phyloP scores from a whole-genome alignment of 2,329 filamentous ascomycete species.

The Anisogramma anomala region DNA sequence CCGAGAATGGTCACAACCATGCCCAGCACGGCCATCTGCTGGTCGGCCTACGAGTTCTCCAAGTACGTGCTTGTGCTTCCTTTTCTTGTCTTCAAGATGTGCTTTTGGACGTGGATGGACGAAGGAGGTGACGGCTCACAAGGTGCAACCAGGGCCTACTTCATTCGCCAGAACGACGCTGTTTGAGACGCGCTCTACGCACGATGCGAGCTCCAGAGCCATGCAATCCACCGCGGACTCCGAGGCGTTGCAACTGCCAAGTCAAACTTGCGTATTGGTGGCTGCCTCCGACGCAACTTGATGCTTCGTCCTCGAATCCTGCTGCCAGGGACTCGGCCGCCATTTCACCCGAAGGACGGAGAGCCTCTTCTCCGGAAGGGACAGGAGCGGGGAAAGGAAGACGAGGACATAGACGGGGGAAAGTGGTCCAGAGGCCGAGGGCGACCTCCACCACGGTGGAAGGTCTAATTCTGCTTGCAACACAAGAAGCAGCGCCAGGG shows the following conservation, averaged over 20 bases:
- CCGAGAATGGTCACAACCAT: constrained; percentile 92
- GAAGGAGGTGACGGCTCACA: constrained; percentile 16
- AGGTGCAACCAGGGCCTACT: constrained; percentile 39
- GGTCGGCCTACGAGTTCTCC: constrained; percentile 65
- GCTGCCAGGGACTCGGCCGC: not conserved
- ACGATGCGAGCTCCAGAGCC: not conserved
- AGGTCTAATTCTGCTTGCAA: not conserved
- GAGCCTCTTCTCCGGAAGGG: not conserved
- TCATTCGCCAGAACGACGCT: constrained; percentile 42
- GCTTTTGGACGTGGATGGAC: not conserved
- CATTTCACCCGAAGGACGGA: not conserved
- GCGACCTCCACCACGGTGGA: not conserved
- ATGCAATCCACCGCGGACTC: not conserved
- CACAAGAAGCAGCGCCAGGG: not conserved
- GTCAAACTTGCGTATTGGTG: not conserved
- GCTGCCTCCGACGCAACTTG: not conserved
- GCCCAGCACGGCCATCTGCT: constrained; percentile 99
- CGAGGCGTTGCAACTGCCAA: not conserved
- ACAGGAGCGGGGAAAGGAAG: not conserved
- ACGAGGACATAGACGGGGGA: not conserved
- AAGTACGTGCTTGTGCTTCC: constrained; percentile 38
- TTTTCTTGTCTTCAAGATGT: not conserved
- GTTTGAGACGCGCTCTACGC: constrained; percentile 19
- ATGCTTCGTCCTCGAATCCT: not conserved
- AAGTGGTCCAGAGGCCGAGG: not conserved